phyloP scores from a whole-genome alignment of 1,139 yeast genomes.

The Nakaseomyces delphensis region DNA sequence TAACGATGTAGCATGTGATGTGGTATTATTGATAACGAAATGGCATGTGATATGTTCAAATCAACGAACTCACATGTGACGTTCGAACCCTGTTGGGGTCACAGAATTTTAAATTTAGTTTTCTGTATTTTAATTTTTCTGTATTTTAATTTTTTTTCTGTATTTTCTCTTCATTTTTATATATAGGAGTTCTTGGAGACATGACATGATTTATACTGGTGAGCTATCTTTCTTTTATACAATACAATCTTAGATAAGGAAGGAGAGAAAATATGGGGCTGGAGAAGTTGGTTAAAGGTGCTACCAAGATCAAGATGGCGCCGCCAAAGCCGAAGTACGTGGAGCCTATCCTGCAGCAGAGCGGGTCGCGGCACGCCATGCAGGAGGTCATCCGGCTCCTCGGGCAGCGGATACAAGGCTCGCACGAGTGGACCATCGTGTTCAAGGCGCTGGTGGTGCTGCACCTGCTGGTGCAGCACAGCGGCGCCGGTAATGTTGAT shows the following conservation, averaged over 20 bases:
- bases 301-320: slow-evolving; percentile 75
- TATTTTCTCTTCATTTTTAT: too few relatives aligned
- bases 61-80: too few relatives aligned
- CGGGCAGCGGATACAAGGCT: slow-evolving; percentile 54
- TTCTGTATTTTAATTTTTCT: too few relatives aligned
- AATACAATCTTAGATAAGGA: neutral
- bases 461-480: slow-evolving; percentile 83
- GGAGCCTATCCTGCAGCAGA: slow-evolving; percentile 82
- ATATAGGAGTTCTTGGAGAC: too few relatives aligned
- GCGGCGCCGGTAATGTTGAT: neutral
- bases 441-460: slow-evolving; percentile 76
- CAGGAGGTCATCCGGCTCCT: slow-evolving; percentile 60
- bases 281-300: slow-evolving; percentile 53
- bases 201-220: too few relatives aligned
- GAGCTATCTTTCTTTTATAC: too few relatives aligned
- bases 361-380: slow-evolving; percentile 49
- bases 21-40: too few relatives aligned
- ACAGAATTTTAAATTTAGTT: neutral
- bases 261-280: neutral
- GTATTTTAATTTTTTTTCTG: too few relatives aligned
- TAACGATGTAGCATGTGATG: too few relatives aligned
- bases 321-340: slow-evolving; percentile 95
- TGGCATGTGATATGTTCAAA: too few relatives aligned
- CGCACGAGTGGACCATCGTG: slow-evolving; percentile 76
- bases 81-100: neutral